These are phyloP conservation scores for Forsythia suspensa DNA, from an alignment of 257 asterid genomes.

Conservation along the genomic window DNA sequence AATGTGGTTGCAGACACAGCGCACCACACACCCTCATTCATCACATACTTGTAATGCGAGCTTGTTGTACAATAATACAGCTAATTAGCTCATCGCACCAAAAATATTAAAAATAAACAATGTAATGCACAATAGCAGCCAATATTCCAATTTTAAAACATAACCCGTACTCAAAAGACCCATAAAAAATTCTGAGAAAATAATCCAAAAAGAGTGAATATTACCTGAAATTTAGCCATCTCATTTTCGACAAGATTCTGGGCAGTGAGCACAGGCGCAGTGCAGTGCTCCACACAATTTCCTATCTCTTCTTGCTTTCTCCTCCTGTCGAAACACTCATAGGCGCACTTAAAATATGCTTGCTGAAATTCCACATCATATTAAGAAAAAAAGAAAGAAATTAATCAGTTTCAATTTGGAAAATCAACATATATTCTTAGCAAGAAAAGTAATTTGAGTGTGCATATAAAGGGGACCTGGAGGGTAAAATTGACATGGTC, in stretches of 20 bases:
- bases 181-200: not conserved
- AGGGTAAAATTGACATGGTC: slow-evolving; percentile 94
- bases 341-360: slow-evolving; percentile 92
- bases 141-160: not conserved
- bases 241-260: slow-evolving; percentile 83
- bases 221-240: slow-evolving; percentile 83
- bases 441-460: not conserved
- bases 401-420: not conserved
- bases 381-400: not conserved
- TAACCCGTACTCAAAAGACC: not conserved
- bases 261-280: slow-evolving; percentile 76
- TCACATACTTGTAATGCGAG: not conserved
- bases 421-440: not conserved
- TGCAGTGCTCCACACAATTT: slow-evolving; percentile 91
- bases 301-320: slow-evolving; percentile 62
- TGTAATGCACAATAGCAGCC: not conserved
- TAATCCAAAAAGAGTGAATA: slow-evolving; percentile 2
- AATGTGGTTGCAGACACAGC: too few species aligned
- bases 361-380: slow-evolving; percentile 49
- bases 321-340: slow-evolving; percentile 85
- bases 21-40: not conserved
- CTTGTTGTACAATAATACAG: not conserved
- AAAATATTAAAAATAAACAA: not conserved
- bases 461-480: slow-evolving; percentile 46
- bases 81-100: not conserved